A percentile compares a stretch with the other conserved stretches of the same genome.
These are phyloP conservation scores for Leccinum fuscescens DNA, from an alignment of 1,284 basidiomycete genomes.

Conservation along the genomic window DNA sequence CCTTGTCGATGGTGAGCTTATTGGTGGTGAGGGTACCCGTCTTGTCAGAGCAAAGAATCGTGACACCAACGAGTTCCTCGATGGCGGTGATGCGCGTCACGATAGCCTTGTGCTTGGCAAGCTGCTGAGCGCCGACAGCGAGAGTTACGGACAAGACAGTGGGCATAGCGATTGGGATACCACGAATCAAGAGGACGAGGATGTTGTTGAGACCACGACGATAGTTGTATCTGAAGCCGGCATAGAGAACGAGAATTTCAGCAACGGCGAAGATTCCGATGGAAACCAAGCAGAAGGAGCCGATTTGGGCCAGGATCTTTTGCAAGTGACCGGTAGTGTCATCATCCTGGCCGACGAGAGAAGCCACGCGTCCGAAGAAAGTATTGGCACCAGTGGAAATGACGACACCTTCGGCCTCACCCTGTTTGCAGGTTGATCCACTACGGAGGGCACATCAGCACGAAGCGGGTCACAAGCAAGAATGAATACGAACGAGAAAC, in stretches of 20 bases:
- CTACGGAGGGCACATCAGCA: conserved; percentile 45
- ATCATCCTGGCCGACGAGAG: conserved; percentile 87
- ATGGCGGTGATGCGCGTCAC: conserved; percentile 98
- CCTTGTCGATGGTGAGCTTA: conserved; percentile 96
- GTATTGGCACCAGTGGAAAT: conserved; percentile 93
- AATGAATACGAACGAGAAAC: conserved; percentile 77
- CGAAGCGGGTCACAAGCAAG: background rate
- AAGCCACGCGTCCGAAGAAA: conserved; percentile 93
- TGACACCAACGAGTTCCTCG: conserved; percentile 95
- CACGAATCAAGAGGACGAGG: conserved; percentile 95
- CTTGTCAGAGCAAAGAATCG: conserved; percentile 97
- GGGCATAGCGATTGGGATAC: conserved; percentile 98
- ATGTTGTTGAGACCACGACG: conserved; percentile 95
- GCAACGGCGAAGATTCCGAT: conserved; percentile 92
- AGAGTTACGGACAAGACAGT: conserved; percentile 95
- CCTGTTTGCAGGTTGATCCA: conserved; percentile 95
- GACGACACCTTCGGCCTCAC: conserved; percentile 70
- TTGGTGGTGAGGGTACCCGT: conserved; percentile 97
- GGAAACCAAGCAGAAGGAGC: conserved; percentile 91
- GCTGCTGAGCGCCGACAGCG: conserved; percentile 95
- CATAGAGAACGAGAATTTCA: conserved; percentile 87
- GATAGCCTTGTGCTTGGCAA: conserved; percentile 98
- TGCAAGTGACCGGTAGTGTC: conserved; percentile 97
- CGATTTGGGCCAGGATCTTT: conserved; percentile 95
- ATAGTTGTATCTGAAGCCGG: conserved; percentile 85